Conservation (phyloP, 495 filamentous ascomycete genomes). For the Sordaria brevicollis region DNA sequence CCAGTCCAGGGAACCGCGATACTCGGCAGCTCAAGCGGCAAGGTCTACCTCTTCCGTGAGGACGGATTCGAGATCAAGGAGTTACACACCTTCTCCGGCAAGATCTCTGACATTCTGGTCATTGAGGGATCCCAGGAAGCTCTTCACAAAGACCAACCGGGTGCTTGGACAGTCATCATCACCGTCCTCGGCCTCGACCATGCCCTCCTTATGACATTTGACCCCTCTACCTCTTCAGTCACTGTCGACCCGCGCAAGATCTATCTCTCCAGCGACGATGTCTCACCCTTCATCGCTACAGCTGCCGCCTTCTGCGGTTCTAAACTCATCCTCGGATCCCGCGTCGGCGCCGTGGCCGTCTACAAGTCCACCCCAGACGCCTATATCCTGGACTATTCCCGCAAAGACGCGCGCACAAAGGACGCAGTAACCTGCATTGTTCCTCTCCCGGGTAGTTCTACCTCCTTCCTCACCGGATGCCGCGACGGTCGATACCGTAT, state of each 20-base stretch:
- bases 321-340: conserved; percentile 59
- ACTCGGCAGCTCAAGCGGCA: conserved; percentile 44
- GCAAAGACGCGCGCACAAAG: conserved; percentile 38
- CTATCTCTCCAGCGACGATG: conserved; percentile 6
- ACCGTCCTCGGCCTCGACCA: conserved; percentile 14
- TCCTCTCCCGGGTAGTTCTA: conserved; percentile 17
- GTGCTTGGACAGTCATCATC: conserved; percentile 9
- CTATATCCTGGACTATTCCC: conserved; percentile 4
- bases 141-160: not conserved
- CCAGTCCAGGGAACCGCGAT: conserved; percentile 27
- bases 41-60: conserved; percentile 36
- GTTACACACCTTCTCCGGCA: conserved; percentile 29
- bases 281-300: conserved; percentile 11
- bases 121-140: not conserved
- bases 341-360: conserved; percentile 25
- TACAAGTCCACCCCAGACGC: conserved; percentile 4
- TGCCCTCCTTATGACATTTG: conserved; percentile 8
- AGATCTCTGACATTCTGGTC: conserved; percentile 42
- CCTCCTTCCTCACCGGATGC: conserved; percentile 53
- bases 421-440: conserved; percentile 65
- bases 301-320: conserved; percentile 24
- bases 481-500: conserved; percentile 67
- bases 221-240: not conserved
- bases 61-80: conserved; percentile 1
- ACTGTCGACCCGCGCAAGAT: conserved; percentile 3